Conservation (phyloP, 257 asterid species). For the Plantago elongata region DNA sequence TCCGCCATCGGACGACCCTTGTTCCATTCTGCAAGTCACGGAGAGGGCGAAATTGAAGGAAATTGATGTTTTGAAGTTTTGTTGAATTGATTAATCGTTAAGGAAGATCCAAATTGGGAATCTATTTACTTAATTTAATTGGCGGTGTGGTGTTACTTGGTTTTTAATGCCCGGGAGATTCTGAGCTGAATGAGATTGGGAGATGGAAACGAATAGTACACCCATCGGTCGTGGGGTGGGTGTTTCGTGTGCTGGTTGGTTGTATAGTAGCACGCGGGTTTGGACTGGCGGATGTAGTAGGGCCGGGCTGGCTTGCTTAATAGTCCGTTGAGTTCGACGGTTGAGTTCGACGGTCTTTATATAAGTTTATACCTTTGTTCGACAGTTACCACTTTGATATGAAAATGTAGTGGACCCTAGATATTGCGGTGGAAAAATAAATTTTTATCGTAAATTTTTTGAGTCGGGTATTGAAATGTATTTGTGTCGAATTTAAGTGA, state of each 20-base stretch:
- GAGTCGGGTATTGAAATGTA: no score
- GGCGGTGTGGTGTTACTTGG: not conserved
- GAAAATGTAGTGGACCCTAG: no score
- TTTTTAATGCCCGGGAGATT: not conserved
- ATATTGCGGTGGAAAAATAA: no score
- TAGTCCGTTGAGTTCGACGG: no score
- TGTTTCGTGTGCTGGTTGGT: not conserved
- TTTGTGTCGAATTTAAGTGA: no score
- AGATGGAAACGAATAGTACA: not conserved
- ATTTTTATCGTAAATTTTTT: no score
- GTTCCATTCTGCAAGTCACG: conserved; percentile 27
- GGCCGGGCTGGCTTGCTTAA: no score
- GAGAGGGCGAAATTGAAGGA: not conserved
- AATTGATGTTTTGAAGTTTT: not conserved
- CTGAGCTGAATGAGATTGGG: not conserved
- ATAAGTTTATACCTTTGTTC: no score
- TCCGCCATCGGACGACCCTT: conserved; percentile 18
- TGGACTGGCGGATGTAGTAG: conserved; percentile 16
- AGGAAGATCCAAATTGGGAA: not conserved
- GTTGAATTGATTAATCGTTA: not conserved
- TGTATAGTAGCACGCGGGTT: not conserved
- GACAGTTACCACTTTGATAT: no score
- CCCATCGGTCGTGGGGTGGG: conserved; percentile 1
- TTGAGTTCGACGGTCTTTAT: no score
- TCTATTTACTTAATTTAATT: no score